These are phyloP conservation scores for Rhodomyrtus tomentosa DNA, from an alignment of 345 rosid species.

Conservation along the genomic window DNA sequence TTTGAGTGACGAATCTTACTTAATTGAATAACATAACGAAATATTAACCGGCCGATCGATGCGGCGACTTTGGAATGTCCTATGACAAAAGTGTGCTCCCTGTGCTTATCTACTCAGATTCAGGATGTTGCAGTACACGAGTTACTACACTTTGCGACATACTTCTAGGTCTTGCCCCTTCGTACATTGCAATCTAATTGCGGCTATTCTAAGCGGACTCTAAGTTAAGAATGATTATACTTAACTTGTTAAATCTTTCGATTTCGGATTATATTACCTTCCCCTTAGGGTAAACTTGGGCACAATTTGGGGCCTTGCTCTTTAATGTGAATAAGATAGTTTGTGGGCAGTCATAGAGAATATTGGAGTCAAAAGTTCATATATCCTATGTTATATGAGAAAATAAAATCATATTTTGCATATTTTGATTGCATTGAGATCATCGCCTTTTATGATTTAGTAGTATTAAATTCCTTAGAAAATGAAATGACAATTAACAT, in stretches of 20 bases:
- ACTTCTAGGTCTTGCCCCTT: neutral
- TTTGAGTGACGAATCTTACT: neutral
- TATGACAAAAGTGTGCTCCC: neutral
- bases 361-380: neutral
- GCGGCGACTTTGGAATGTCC: neutral
- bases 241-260: neutral
- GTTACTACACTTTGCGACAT: neutral
- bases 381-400: neutral
- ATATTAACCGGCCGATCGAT: neutral
- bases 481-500: neutral
- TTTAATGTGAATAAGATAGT: neutral
- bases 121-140: too few species aligned
- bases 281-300: neutral
- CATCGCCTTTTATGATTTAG: neutral
- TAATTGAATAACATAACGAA: neutral
- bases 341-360: neutral
- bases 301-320: neutral
- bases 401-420: neutral
- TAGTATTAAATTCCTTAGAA: neutral
- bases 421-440: neutral
- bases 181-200: neutral
- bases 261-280: neutral
- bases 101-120: neutral
- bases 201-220: neutral
- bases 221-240: neutral